Percentiles rank a stretch among this genome's conserved stretches.
Conservation (phyloP, 148 eudicot species). For the Beta vulgaris region DNA sequence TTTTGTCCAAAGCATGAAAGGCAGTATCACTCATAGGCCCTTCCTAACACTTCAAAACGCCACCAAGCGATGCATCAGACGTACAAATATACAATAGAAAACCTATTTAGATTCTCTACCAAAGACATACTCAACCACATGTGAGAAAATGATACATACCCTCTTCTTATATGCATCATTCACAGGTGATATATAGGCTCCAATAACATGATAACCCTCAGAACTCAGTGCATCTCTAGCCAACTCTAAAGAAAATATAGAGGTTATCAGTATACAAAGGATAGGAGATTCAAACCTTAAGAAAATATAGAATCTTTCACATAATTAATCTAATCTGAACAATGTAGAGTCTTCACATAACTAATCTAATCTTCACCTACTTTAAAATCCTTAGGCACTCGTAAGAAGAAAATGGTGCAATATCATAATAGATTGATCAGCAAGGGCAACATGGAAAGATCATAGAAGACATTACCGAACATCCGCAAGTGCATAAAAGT, state of each 20-base stretch:
- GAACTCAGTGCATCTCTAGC: slow-evolving; percentile 78
- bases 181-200: slow-evolving; percentile 85
- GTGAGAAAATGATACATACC: slow-evolving; percentile 34
- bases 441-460: not conserved
- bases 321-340: no score
- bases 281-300: not conserved
- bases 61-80: not conserved
- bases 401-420: not conserved
- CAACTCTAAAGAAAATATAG: slow-evolving; percentile 51
- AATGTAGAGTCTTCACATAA: not conserved
- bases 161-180: slow-evolving; percentile 84
- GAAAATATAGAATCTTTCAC: not conserved
- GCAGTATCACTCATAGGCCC: not conserved
- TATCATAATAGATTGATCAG: not conserved
- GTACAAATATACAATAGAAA: not conserved
- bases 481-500: slow-evolving; percentile 91
- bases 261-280: not conserved
- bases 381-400: not conserved
- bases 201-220: slow-evolving; percentile 73
- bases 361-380: not conserved
- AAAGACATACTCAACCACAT: not conserved
- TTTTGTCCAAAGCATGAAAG: not conserved
- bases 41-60: not conserved
- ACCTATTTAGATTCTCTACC: not conserved
- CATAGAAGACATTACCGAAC: slow-evolving; percentile 55